Conservation (phyloP, 75 land plant species). For the Gnetum montanum region DNA sequence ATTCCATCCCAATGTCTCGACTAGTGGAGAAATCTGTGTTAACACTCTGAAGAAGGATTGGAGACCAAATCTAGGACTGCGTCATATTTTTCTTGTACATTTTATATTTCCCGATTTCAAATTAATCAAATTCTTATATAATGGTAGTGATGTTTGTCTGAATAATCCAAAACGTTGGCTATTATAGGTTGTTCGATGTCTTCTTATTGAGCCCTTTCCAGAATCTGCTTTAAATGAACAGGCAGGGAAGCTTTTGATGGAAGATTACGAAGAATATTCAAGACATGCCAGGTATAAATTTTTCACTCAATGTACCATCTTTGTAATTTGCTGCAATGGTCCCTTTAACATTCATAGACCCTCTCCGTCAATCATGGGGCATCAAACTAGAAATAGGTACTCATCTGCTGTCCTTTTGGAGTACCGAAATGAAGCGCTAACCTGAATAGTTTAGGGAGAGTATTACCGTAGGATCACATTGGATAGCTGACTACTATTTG, state of each 20-base stretch:
- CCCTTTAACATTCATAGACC: too few species aligned
- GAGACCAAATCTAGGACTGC: conserved; percentile 91
- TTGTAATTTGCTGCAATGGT: too few species aligned
- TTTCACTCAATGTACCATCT: neutral
- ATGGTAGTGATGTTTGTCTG: neutral
- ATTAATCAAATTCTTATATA: neutral
- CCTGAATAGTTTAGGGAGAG: too few species aligned
- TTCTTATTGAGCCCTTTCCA: conserved; percentile 94
- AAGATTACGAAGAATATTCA: conserved; percentile 94
- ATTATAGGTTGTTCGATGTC: conserved; percentile 79
- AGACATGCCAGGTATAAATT: conserved; percentile 91
- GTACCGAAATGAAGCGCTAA: too few species aligned
- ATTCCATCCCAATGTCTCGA: conserved; percentile 97
- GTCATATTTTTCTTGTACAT: conserved; percentile 91
- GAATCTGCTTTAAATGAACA: conserved; percentile 99
- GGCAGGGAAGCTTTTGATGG: conserved; percentile 98
- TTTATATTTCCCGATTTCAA: neutral
- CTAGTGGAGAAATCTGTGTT: conserved; percentile 96
- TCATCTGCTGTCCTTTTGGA: too few species aligned
- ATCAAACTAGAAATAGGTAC: too few species aligned
- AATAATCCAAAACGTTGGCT: too few species aligned
- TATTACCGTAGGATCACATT: too few species aligned
- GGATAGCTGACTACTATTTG: too few species aligned
- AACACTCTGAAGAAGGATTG: conserved; percentile 96
- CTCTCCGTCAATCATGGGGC: too few species aligned